phyloP scores from a whole-genome alignment of 2,329 filamentous ascomycete species.

The Pochonia chlamydosporia region DNA sequence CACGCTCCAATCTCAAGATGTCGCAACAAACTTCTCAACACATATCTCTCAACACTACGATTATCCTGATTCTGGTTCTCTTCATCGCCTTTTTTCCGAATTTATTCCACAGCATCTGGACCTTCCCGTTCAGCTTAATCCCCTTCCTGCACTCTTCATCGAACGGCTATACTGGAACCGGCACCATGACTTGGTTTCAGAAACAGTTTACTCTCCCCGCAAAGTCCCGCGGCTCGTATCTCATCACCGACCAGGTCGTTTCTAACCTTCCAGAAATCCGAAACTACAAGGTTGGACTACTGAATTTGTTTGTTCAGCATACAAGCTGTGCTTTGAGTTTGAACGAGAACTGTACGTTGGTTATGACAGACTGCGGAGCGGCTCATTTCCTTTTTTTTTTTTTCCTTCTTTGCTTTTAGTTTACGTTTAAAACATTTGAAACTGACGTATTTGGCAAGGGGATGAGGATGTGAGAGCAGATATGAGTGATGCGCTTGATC shows the following conservation, averaged over 20 bases:
- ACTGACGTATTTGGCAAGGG: constrained; percentile 28
- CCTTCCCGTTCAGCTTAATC: constrained; percentile 38
- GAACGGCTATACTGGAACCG: constrained; percentile 22
- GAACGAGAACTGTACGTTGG: constrained; percentile 73
- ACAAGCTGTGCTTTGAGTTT: constrained; percentile 85
- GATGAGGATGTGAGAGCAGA: constrained; percentile 80
- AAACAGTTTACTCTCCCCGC: constrained; percentile 77
- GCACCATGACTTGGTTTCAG: constrained; percentile 70
- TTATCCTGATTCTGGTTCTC: constrained; percentile 42
- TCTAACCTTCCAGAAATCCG: constrained; percentile 71
- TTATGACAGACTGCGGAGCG: too few relatives aligned
- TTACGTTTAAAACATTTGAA: neutral
- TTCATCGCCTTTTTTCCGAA: constrained; percentile 46
- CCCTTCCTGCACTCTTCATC: constrained; percentile 24
- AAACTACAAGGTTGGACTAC: constrained; percentile 75
- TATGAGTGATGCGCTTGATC: constrained; percentile 90
- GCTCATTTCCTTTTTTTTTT: neutral
- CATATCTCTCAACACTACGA: constrained; percentile 32
- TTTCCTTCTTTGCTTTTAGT: too few relatives aligned
- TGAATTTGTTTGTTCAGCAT: constrained; percentile 93
- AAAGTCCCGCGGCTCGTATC: constrained; percentile 76
- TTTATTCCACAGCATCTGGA: constrained; percentile 47
- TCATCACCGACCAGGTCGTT: constrained; percentile 74
- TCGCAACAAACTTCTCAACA: constrained; percentile 13
- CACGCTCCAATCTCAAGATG: constrained; percentile 1